Evolutionary conservation across 768 basidiomycete species (phyloP).

Genomic region (Stropharia rugosoannulata): DNA sequence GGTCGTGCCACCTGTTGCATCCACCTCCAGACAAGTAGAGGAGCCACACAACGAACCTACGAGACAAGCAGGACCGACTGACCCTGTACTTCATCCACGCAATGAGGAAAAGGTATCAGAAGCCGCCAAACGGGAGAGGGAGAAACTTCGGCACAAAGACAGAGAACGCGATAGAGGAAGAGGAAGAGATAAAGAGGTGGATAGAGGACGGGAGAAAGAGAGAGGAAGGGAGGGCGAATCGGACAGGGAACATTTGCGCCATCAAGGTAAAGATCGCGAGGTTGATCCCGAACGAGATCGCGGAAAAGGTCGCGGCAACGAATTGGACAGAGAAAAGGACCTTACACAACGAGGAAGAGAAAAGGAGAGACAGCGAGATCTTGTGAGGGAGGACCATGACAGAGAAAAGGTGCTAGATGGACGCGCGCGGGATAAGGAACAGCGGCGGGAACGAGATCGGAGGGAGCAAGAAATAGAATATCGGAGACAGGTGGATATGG

Average conservation of each 20-base stretch:
- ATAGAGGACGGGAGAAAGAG: conserved; percentile 5
- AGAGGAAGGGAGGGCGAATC: conserved; percentile 6
- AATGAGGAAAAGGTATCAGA: conserved; percentile 11
- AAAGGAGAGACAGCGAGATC: conserved; percentile 13
- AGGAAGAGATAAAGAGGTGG: conserved; percentile 11
- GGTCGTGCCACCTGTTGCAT: conserved; percentile 18
- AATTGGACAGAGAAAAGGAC: conserved; percentile 14
- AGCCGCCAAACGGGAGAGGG: conserved; percentile 13
- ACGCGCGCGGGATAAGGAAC: conserved; percentile 7
- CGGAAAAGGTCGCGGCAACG: conserved; percentile 11
- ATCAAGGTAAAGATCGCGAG: conserved; percentile 9
- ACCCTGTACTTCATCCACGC: conserved; percentile 8
- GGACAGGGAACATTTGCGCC: conserved; percentile 13
- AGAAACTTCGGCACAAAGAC: conserved; percentile 20
- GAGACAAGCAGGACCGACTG: conserved; percentile 3
- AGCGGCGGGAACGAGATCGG: conserved; percentile 5
- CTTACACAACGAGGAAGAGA: conserved; percentile 8
- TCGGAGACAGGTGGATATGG: conserved; percentile 1
- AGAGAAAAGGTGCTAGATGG: conserved; percentile 9
- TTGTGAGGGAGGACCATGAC: conserved; percentile 10
- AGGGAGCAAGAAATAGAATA: conserved; percentile 11
- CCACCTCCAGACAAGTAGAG: conserved; percentile 18
- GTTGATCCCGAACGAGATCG: conserved; percentile 4
- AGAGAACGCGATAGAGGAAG: conserved; percentile 12
- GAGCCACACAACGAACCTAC: conserved; percentile 10